Conservation (phyloP, 305 asterid species). For the Rubia peregrina region DNA sequence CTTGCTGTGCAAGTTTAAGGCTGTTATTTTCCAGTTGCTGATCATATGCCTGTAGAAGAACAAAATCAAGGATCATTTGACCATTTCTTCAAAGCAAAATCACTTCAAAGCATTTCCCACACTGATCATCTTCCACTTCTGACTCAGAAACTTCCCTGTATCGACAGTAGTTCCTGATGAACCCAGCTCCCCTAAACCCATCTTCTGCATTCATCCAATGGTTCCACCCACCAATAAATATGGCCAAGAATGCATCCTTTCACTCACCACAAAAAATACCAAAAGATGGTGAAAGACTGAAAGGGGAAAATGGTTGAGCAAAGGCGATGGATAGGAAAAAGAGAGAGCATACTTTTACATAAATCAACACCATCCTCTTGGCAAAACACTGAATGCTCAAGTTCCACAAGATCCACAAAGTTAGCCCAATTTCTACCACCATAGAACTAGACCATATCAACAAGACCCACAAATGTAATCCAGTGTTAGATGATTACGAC, state of each 20-base stretch:
- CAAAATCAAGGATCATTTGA: constrained; percentile 17
- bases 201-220: constrained; percentile 33
- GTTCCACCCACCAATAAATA: constrained; percentile 8
- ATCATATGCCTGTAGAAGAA: constrained; percentile 60
- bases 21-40: constrained; percentile 82
- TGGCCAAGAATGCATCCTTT: background rate
- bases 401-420: constrained; percentile 70
- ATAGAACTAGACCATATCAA: constrained; percentile 21
- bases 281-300: constrained; percentile 20
- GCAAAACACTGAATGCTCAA: constrained; percentile 60
- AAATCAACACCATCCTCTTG: constrained; percentile 58
- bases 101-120: too few relatives aligned
- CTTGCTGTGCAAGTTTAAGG: constrained; percentile 57
- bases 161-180: constrained; percentile 51
- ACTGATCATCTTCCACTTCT: constrained; percentile 33
- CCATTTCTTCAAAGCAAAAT: too few relatives aligned
- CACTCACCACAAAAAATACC: constrained; percentile 60
- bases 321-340: background rate
- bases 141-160: constrained; percentile 41
- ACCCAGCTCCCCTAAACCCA: constrained; percentile 53
- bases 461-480: background rate
- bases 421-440: constrained; percentile 47
- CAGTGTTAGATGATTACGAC: background rate
- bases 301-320: background rate
- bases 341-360: constrained; percentile 44